Percentiles rank a stretch among this genome's conserved stretches.
Evolutionary conservation across 2,329 filamentous ascomycete species (phyloP).

Genomic region (Pseudocercospora eumusae): DNA sequence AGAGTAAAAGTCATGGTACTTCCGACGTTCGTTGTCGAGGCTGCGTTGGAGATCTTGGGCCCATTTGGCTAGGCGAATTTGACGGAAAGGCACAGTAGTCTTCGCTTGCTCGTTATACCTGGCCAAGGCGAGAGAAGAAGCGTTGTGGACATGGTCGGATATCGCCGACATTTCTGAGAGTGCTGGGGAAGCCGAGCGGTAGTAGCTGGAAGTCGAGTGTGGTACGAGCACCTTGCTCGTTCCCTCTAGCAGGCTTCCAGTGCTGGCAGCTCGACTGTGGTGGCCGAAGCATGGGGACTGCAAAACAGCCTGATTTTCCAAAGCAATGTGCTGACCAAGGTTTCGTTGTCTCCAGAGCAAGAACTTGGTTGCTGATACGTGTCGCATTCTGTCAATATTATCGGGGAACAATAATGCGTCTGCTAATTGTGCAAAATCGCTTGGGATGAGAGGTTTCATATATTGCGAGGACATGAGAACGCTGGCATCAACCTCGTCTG

Average conservation of each 20-base stretch:
- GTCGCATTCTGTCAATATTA: conserved; percentile 76
- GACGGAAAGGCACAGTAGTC: conserved; percentile 53
- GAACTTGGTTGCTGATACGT: conserved; percentile 80
- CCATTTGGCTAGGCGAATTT: conserved; percentile 78
- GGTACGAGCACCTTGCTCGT: conserved; percentile 39
- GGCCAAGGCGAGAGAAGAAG: conserved; percentile 57
- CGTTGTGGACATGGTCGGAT: conserved; percentile 18
- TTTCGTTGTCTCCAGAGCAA: conserved; percentile 63
- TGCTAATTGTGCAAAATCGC: conserved; percentile 72
- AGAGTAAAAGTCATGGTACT: conserved; percentile 63
- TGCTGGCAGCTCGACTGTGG: conserved; percentile 30
- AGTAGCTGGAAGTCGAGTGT: conserved; percentile 36
- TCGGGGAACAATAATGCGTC: conserved; percentile 73
- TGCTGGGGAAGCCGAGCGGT: conserved; percentile 40
- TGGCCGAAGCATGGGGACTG: conserved; percentile 29
- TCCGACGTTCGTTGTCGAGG: conserved; percentile 69
- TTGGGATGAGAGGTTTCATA: conserved; percentile 73
- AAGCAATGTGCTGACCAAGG: conserved; percentile 31
- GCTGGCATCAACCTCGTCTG: conserved; percentile 87
- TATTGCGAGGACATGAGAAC: conserved; percentile 92
- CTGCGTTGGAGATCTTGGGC: conserved; percentile 77
- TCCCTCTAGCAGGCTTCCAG: conserved; percentile 33
- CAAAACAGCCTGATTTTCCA: conserved; percentile 32
- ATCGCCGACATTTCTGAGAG: conserved; percentile 25
- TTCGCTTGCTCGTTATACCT: conserved; percentile 51